Evolutionary conservation across 2,329 filamentous ascomycete genomes (phyloP), one percentile per base, ranked within the genome.

Genomic region (Aureobasidium pullulans): DNA sequence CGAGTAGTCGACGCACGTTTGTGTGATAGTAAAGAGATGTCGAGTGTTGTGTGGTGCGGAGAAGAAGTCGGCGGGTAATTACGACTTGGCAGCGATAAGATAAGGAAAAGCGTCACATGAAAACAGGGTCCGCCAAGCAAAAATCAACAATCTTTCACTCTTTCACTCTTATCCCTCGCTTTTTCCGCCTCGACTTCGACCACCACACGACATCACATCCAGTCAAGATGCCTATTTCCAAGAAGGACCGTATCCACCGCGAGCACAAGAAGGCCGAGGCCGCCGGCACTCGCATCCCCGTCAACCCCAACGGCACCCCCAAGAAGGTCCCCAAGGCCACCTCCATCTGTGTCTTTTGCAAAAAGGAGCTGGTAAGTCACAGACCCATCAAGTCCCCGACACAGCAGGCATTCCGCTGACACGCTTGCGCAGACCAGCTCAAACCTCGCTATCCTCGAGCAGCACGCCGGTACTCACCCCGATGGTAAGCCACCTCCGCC

Each of bases 241-340:
- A 79, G 71, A 79, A 79, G 68, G 75, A 75, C 65, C 67, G 81
- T 75, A 73, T 80, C 65, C 72, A 76, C 65, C 78, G 78, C 68
- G 80, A 83, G 70, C 80, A 83, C 72, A 79, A 81, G 67, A 79
- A 77, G 63, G 80, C 77, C 43, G 80, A 83, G 4, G 76, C 76
- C 31, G 80, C 78, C 32, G 80, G 80, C 61, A 83, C 80, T 57
- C 76, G 80, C 52, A 73, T 76, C 36, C 74, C 79, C 0, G 79
- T 82, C 62, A 81, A 82, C 70, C 69, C 79, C 16, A 82, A 83
- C 64, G 80, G 80, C 31, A 74, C 80, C 1, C 80, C 80, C 1
- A 78, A 81, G 63, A 83, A 83, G 73, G 61, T 79, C 0, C 73
- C 77, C 0, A 82, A 81, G 73, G 75, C 75, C n/a, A 80, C 75